Base-by-base conservation (phyloP, 2,329 filamentous ascomycete species). In the Fusarium buharicum region DNA sequence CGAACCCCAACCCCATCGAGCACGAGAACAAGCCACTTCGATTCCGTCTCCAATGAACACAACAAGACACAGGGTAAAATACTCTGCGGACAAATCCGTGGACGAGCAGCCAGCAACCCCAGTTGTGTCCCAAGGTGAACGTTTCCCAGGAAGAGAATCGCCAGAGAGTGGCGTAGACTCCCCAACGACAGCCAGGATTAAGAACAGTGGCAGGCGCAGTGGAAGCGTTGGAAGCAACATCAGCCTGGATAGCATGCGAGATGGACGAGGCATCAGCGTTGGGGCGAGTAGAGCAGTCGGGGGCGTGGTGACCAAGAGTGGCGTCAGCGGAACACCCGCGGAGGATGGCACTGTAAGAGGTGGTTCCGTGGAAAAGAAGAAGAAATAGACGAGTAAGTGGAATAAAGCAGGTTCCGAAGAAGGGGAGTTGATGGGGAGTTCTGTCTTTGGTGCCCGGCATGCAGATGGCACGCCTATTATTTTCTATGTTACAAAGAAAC, bases 231-330 rank as follows among this genome's bases (percentile, higher is more conserved):
- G 69, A 6, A 79, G 76, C 57, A 75, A 69, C 41, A 72, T 81
- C 14, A 80, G 77, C 46, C 48, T 80, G 24, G 77, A 78, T 36
- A 72, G 76, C n/a, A 74, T 76, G 58, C 67, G 75, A 10, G 70
- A 72, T 8, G 74, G 75, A 4, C 73, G 75, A 31, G 78, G 78
- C 3, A 81, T 81, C 52, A 76, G 70, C 28, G 71, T 81, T 30
- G 78, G 75, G 8, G 70, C 73, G 6, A 73, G 77, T 22, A 77
- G 72, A 54, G 74, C 74, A 2, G 70, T 70, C 10, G 72, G 70
- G 2, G 72, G 75, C 5, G 70, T 79, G 1, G 73, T 79, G 37
- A 78, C 76, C 24, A 68, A 50, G 52, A 39, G 69, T 58, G 62
- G 69, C 54, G 52, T 63, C 39, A 33, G 68, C 51, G 34, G 57